phyloP scores from a whole-genome alignment of 2,329 filamentous ascomycete genomes.

The Xylariaceae sp. region DNA sequence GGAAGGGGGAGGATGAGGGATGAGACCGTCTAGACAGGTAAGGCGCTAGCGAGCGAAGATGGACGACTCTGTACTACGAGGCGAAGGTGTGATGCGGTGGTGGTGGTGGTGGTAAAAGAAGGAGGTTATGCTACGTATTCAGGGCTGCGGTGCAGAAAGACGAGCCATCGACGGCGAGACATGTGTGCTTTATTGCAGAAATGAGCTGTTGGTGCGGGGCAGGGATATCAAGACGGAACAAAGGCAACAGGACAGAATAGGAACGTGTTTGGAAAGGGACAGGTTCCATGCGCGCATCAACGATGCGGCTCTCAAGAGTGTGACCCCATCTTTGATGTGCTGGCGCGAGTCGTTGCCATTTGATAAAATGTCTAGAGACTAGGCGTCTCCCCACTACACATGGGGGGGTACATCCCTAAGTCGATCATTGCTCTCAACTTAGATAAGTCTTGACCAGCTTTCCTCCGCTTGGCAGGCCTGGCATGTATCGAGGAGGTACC shows the following conservation, averaged over 20 bases:
- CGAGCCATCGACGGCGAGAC: conserved; percentile 55
- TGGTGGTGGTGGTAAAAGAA: conserved; percentile 34
- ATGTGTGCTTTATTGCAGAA: conserved; percentile 64
- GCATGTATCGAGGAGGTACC: conserved; percentile 29
- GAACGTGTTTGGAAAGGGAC: conserved; percentile 31
- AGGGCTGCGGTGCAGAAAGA: conserved; percentile 46
- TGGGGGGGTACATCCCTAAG: conserved; percentile 43
- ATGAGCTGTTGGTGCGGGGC: conserved; percentile 48
- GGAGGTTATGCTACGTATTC: conserved; percentile 47
- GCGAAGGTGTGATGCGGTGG: conserved; percentile 37
- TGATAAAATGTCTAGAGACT: conserved; percentile 62
- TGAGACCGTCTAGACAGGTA: conserved; percentile 34
- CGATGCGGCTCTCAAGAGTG: conserved; percentile 65
- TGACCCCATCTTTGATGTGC: conserved; percentile 76
- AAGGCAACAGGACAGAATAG: conserved; percentile 36
- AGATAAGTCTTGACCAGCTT: conserved; percentile 38
- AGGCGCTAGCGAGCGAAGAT: conserved; percentile 34
- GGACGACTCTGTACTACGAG: conserved; percentile 39
- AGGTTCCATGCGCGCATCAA: conserved; percentile 55
- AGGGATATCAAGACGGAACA: conserved; percentile 42
- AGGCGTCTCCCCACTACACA: conserved; percentile 58
- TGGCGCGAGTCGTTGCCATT: conserved; percentile 85
- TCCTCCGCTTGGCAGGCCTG: conserved; percentile 24
- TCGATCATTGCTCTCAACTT: conserved; percentile 43
- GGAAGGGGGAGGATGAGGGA: conserved; percentile 37